phyloP scores from a whole-genome alignment of 2,329 filamentous ascomycete genomes.

The Fusarium secorum region DNA sequence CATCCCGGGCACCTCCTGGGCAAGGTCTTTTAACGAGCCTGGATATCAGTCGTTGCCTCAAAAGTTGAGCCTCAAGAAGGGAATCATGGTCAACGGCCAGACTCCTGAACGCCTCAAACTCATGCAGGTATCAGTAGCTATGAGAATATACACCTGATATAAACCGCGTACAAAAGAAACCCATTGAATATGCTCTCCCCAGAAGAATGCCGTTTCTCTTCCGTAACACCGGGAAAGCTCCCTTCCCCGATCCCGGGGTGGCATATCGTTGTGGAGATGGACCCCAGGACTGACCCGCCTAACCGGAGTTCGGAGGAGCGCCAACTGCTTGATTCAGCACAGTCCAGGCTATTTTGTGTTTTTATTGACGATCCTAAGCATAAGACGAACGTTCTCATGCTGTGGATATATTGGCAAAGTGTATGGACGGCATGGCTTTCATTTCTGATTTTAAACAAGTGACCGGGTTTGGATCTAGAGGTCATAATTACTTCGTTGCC shows the following conservation, averaged over 20 bases:
- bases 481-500: background rate
- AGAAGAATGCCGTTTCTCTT: slow-evolving; percentile 21
- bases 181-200: background rate
- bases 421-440: background rate
- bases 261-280: slow-evolving; percentile 22
- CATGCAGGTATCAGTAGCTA: background rate
- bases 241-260: slow-evolving; percentile 37
- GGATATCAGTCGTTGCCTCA: background rate
- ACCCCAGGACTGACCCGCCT: slow-evolving; percentile 33
- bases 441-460: background rate
- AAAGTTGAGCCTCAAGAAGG: slow-evolving; percentile 17
- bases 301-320: slow-evolving; percentile 39
- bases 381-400: background rate
- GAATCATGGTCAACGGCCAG: background rate
- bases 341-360: slow-evolving; percentile 11
- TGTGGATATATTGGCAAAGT: background rate
- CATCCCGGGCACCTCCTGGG: slow-evolving; percentile 24
- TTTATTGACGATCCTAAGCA: slow-evolving; percentile 12
- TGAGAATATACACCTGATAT: background rate
- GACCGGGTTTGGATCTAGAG: background rate
- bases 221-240: slow-evolving; percentile 34
- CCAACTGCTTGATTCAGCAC: slow-evolving; percentile 26
- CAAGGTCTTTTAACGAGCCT: slow-evolving; percentile 16
- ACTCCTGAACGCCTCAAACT: background rate
- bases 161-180: background rate